Evolutionary conservation across 345 rosid species (phyloP).

Genomic region (Excoecaria agallocha): DNA sequence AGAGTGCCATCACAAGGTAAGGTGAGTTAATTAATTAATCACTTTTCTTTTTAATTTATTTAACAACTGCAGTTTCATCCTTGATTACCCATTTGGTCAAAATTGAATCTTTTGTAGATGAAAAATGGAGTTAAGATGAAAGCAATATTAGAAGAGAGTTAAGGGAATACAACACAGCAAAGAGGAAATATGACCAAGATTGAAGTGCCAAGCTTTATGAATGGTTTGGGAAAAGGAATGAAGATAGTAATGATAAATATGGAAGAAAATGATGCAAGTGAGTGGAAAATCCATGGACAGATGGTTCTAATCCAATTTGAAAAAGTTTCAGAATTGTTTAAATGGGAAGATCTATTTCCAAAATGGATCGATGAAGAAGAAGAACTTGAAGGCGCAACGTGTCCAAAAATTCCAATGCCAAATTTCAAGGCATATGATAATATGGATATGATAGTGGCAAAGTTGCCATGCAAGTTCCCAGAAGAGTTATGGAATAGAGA

Average conservation of each 20-base stretch:
- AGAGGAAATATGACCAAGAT: slow-evolving; percentile 40
- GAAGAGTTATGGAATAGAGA: slow-evolving; percentile 86
- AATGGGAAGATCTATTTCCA: slow-evolving; percentile 80
- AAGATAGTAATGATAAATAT: slow-evolving; percentile 82
- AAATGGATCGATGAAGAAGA: slow-evolving; percentile 99
- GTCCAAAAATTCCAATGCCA: slow-evolving; percentile 92
- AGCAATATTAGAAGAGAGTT: slow-evolving; percentile 44
- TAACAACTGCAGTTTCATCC: neutral
- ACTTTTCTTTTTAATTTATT: neutral
- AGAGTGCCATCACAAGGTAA: slow-evolving; percentile 89
- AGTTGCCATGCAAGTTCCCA: slow-evolving; percentile 71
- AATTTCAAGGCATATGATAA: slow-evolving; percentile 38
- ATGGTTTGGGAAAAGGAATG: slow-evolving; percentile 43
- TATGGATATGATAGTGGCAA: slow-evolving; percentile 73
- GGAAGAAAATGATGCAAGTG: slow-evolving; percentile 58
- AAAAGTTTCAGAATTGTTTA: slow-evolving; percentile 52
- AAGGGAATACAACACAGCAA: slow-evolving; percentile 7
- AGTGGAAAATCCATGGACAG: slow-evolving; percentile 61
- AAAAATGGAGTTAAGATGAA: slow-evolving; percentile 63
- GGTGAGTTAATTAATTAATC: slow-evolving; percentile 48
- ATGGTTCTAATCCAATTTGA: slow-evolving; percentile 46
- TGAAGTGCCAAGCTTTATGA: slow-evolving; percentile 62
- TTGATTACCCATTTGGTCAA: slow-evolving; percentile 11
- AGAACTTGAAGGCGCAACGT: slow-evolving; percentile 55
- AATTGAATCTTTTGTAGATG: slow-evolving; percentile 28